These are phyloP conservation scores for Sporothrix schenckii DNA, from an alignment of 2,329 filamentous ascomycete species.

Conservation along the genomic window DNA sequence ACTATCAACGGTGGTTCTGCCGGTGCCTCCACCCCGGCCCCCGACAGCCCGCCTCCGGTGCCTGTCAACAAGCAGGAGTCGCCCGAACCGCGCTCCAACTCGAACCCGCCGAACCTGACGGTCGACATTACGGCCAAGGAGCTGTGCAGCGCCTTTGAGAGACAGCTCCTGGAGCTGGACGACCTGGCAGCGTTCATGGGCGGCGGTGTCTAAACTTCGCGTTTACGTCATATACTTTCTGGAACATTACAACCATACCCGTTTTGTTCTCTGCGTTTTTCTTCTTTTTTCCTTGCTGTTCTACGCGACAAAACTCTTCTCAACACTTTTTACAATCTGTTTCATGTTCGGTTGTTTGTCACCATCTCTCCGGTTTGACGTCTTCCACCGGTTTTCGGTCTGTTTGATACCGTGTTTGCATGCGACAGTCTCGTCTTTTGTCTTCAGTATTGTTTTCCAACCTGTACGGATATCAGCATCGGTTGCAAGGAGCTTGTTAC, in stretches of 20 bases:
- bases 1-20: conserved; percentile 63
- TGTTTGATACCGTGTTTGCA: not conserved
- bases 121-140: conserved; percentile 62
- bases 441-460: not conserved
- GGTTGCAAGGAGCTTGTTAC: conserved; percentile 18
- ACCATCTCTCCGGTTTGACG: not conserved
- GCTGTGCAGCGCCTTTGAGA: conserved; percentile 61
- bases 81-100: conserved; percentile 41
- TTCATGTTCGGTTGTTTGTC: not conserved
- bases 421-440: not conserved
- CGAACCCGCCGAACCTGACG: conserved; percentile 38
- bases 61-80: conserved; percentile 42
- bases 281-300: not conserved
- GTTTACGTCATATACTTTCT: no score
- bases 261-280: conserved; percentile 17
- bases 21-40: conserved; percentile 52
- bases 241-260: conserved; percentile 16
- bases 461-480: conserved; percentile 13
- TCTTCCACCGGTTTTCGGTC: not conserved
- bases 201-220: conserved; percentile 55
- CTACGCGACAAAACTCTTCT: not conserved
- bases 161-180: conserved; percentile 62
- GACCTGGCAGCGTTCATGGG: conserved; percentile 66
- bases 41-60: conserved; percentile 47
- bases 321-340: not conserved